These are phyloP conservation scores for Monosporozyma solicola DNA, from an alignment of 805 yeast species.

Conservation along the genomic window DNA sequence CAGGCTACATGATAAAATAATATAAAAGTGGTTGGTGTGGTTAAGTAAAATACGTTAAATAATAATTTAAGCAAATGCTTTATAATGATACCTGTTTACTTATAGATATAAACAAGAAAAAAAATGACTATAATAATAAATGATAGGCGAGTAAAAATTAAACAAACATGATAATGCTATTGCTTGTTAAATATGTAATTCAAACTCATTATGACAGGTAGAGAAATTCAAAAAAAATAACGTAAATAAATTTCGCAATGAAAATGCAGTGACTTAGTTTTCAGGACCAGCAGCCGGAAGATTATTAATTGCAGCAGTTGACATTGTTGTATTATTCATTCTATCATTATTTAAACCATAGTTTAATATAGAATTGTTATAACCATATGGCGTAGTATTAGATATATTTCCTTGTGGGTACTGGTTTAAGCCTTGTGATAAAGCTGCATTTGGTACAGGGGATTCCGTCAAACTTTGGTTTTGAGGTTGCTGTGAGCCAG, in stretches of 20 bases:
- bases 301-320: background rate
- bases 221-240: background rate
- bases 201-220: background rate
- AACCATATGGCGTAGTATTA: background rate
- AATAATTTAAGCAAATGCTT: background rate
- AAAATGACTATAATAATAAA: background rate
- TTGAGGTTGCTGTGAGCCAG: conserved; percentile 5
- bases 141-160: background rate
- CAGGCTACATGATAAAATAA: background rate
- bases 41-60: background rate
- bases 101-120: background rate
- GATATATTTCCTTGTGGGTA: conserved; percentile 1
- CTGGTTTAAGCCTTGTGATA: conserved; percentile 3
- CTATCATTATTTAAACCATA: background rate
- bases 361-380: background rate
- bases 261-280: background rate
- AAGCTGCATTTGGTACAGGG: background rate
- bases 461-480: conserved; percentile 1
- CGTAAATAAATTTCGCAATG: too few species aligned
- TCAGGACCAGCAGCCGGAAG: background rate
- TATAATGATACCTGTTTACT: background rate
- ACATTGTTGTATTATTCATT: background rate
- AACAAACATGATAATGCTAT: background rate
- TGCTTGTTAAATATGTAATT: background rate
- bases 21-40: background rate